phyloP scores from a whole-genome alignment of 2,329 filamentous ascomycete genomes.

The Teratosphaeria gauchensis region DNA sequence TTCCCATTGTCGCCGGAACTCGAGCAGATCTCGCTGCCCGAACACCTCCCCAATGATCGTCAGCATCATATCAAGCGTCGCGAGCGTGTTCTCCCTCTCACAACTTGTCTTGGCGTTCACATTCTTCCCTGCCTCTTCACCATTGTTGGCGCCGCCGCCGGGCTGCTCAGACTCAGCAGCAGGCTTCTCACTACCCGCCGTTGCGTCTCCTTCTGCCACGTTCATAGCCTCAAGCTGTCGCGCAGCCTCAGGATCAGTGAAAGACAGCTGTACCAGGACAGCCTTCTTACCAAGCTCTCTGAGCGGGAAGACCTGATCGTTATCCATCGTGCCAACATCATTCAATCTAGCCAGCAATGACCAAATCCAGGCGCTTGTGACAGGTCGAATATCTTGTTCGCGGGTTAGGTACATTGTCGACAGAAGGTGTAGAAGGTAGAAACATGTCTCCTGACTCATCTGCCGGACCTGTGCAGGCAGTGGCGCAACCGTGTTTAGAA shows the following conservation, averaged over 20 bases:
- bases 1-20: constrained; percentile 45
- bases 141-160: not conserved
- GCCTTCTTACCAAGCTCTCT: constrained; percentile 73
- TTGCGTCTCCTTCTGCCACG: constrained; percentile 14
- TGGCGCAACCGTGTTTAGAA: constrained; percentile 34
- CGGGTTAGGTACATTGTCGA: constrained; percentile 50
- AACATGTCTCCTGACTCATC: constrained; percentile 54
- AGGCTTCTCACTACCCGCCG: constrained; percentile 19
- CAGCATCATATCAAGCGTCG: constrained; percentile 86
- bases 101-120: not conserved
- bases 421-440: constrained; percentile 56
- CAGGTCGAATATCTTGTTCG: constrained; percentile 50
- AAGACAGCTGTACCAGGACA: constrained; percentile 20
- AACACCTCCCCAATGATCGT: constrained; percentile 81
- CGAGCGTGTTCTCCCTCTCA: constrained; percentile 25
- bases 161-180: not conserved
- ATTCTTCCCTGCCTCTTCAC: not conserved
- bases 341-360: constrained; percentile 66
- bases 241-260: constrained; percentile 17
- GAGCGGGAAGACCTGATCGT: constrained; percentile 64
- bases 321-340: constrained; percentile 58
- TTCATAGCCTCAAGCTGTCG: constrained; percentile 15
- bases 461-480: constrained; percentile 41
- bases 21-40: constrained; percentile 76
- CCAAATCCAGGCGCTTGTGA: constrained; percentile 79